Evolutionary conservation across 768 basidiomycete species (phyloP).

Genomic region (Megacollybia marginata): DNA sequence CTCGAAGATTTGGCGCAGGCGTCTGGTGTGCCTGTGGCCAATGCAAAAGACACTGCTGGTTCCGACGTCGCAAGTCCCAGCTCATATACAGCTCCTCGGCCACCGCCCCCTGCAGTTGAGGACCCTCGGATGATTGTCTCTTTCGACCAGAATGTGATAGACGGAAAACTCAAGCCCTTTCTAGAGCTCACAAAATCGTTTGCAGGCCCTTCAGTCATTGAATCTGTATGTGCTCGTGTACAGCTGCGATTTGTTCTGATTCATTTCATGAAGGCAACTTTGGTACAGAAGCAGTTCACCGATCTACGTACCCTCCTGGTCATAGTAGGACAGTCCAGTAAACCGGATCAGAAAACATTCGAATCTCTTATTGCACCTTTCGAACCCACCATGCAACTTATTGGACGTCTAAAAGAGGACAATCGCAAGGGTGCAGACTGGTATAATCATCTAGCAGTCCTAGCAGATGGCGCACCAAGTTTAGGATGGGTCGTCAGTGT

Average conservation of each 20-base stretch:
- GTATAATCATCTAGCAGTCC: slow-evolving; percentile 69
- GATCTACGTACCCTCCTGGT: slow-evolving; percentile 65
- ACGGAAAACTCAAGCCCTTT: slow-evolving; percentile 69
- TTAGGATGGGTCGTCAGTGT: slow-evolving; percentile 89
- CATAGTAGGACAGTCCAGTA: slow-evolving; percentile 65
- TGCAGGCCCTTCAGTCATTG: slow-evolving; percentile 59
- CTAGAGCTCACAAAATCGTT: slow-evolving; percentile 64
- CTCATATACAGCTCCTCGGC: slow-evolving; percentile 20
- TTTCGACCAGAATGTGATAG: slow-evolving; percentile 68
- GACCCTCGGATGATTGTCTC: slow-evolving; percentile 57
- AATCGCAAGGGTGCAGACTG: slow-evolving; percentile 76
- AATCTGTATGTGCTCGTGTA: slow-evolving; percentile 53
- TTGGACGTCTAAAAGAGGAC: slow-evolving; percentile 77
- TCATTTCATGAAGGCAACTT: slow-evolving; percentile 41
- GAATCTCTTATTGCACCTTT: slow-evolving; percentile 59
- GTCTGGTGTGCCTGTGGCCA: slow-evolving; percentile 13
- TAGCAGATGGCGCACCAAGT: slow-evolving; percentile 76
- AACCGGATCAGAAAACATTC: slow-evolving; percentile 61
- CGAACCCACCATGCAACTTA: slow-evolving; percentile 62
- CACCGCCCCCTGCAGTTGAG: slow-evolving; percentile 24
- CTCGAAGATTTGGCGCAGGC: slow-evolving; percentile 82
- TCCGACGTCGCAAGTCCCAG: slow-evolving; percentile 5
- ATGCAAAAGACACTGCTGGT: slow-evolving; percentile 8
- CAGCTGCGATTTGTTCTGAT: neutral
- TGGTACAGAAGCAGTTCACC: slow-evolving; percentile 61